Base-by-base conservation (phyloP, 495 filamentous ascomycete species). In the Podospora tetraspora region DNA sequence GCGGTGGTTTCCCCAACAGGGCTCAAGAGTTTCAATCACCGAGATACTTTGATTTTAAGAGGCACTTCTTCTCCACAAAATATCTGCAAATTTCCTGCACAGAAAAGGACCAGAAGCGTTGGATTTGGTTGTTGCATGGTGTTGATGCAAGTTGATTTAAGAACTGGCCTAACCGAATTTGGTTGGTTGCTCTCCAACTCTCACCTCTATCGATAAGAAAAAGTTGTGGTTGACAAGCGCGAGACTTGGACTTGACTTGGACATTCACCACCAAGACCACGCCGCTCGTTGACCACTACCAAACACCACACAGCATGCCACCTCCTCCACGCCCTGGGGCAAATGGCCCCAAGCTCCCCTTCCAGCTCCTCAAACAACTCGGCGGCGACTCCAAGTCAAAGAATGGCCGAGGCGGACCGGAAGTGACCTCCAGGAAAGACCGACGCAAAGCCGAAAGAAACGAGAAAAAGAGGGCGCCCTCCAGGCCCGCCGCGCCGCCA, bases 381-480 rank as follows among this genome's bases (percentile, higher is more conserved):
- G 25, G 22, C 57, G 43, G 34, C 56, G 72, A 69, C 64, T 22
- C 23, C 57, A 58, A 64, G 19, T n/a, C 62, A 68, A 57, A 43
- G 37, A 25, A 59, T 21, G 37, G 24, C 11, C 30, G 27, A 23
- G n/a, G 43, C 16, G 63, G 63, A 19, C 22, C 25, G 21, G 32
- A 66, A 12, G 59, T 59, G 0, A 64, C 71, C 22, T 81, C 79
- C 0, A 78, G 85, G 65, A 85, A 83, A 72, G 82, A 85, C 8
- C 82, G 76, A 11, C 79, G 85, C 3, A 86, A 84, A 70, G 78
- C 78, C n/a, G 79, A 82, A 60, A 77, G 85, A 6, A 70, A 75
- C 24, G 75, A 84, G 27, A 82, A 79, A 73, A 73, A 72, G 43
- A 24, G 5, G 30, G 23, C 34, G 9, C 61, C 19, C 16, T 22